Conservation (phyloP, 805 yeast species). For the Saccharomycopsis javanensis region DNA sequence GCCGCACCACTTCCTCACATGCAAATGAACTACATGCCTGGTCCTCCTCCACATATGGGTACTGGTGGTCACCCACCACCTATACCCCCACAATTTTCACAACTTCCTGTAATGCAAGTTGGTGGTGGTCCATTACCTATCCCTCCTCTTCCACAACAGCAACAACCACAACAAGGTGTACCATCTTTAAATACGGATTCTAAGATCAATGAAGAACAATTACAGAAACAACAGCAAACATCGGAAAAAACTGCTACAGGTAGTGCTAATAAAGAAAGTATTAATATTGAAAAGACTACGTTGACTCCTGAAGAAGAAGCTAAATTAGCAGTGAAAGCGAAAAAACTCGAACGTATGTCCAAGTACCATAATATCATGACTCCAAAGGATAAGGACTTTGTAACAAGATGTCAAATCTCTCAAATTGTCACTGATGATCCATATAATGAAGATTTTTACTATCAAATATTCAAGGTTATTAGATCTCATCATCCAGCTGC, state of each 20-base stretch:
- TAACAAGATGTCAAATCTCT: constrained; percentile 86
- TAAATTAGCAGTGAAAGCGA: constrained; percentile 55
- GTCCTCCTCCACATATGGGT: constrained; percentile 21
- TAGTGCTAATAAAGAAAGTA: constrained; percentile 18
- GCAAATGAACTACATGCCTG: constrained; percentile 2
- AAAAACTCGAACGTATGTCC: constrained; percentile 64
- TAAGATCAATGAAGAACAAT: constrained; percentile 16
- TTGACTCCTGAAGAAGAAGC: constrained; percentile 67
- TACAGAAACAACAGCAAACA: constrained; percentile 21
- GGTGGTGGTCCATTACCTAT: constrained; percentile 1
- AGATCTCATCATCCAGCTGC: constrained; percentile 27
- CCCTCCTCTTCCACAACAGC: constrained; percentile 21
- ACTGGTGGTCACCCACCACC: constrained; percentile 26
- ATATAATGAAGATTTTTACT: constrained; percentile 91
- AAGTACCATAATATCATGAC: constrained; percentile 91
- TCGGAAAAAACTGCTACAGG: constrained; percentile 25
- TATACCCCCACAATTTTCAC: constrained; percentile 1
- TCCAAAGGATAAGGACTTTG: constrained; percentile 92
- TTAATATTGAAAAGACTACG: constrained; percentile 7
- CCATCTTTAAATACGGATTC: background rate
- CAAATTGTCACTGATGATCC: constrained; percentile 97
- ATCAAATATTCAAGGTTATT: constrained; percentile 78
- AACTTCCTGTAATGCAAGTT: constrained; percentile 2
- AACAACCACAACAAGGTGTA: constrained; percentile 20
- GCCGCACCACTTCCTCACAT: background rate